Percentiles rank a stretch among this genome's conserved stretches.
These are phyloP conservation scores for Phaeosphaeriaceae sp. DNA, from an alignment of 2,329 filamentous ascomycete genomes.

Conservation along the genomic window DNA sequence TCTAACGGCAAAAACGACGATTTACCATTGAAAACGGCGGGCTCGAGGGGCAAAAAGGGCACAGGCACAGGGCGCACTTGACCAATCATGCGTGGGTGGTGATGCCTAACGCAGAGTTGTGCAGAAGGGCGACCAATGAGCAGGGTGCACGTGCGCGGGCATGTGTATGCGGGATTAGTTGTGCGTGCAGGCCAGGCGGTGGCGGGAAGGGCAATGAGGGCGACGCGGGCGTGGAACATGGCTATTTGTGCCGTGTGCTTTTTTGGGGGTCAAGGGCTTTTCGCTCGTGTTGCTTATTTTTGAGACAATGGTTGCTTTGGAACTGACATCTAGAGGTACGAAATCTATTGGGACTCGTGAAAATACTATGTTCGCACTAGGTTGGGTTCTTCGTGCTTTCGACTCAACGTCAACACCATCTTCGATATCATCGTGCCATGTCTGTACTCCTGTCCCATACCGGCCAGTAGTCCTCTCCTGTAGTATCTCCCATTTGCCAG, in stretches of 20 bases:
- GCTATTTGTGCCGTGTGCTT: slow-evolving; percentile 1
- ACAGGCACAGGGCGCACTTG: slow-evolving; percentile 6
- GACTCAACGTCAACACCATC: too few relatives aligned
- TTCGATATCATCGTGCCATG: background rate
- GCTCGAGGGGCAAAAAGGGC: slow-evolving; percentile 16
- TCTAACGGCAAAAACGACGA: slow-evolving; percentile 1
- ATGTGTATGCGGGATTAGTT: slow-evolving; percentile 16
- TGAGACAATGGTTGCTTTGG: background rate
- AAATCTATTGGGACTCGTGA: too few relatives aligned
- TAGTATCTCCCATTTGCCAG: slow-evolving; percentile 29
- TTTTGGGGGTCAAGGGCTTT: background rate
- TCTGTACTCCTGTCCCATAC: slow-evolving; percentile 17
- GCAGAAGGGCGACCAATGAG: slow-evolving; percentile 13
- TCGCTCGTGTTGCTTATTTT: background rate
- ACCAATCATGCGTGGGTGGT: slow-evolving; percentile 10
- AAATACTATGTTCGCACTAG: too few relatives aligned
- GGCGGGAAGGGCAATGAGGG: slow-evolving; percentile 1
- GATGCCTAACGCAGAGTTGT: slow-evolving; percentile 3
- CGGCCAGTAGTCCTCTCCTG: slow-evolving; percentile 19
- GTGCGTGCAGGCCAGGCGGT: too few relatives aligned
- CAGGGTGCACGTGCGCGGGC: slow-evolving; percentile 1
- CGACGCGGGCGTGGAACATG: background rate
- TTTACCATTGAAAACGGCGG: background rate
- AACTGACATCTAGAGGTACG: too few relatives aligned
- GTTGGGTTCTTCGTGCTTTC: too few relatives aligned